A percentile compares a stretch with the other conserved stretches of the same genome.
phyloP scores from a whole-genome alignment of 2,329 filamentous ascomycete genomes.

The Metarhizium humberi region DNA sequence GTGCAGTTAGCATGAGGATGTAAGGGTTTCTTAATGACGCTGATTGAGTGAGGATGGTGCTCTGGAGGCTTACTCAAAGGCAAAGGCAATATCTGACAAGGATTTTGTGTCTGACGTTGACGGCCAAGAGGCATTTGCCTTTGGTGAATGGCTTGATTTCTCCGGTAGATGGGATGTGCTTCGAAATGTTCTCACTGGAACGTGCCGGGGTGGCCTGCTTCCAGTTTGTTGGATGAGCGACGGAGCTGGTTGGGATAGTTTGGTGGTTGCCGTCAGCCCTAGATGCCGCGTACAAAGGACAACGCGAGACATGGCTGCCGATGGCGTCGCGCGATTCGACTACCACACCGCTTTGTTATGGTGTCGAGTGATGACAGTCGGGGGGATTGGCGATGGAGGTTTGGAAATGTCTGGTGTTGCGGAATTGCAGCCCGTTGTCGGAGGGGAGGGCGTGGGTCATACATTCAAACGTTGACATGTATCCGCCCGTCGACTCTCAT shows the following conservation, averaged over 20 bases:
- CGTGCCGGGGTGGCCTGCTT: too few relatives aligned
- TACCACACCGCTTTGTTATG: not conserved
- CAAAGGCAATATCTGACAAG: constrained; percentile 25
- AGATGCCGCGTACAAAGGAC: not conserved
- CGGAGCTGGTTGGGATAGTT: not conserved
- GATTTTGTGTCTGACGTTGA: constrained; percentile 9
- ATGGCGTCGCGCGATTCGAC: not conserved
- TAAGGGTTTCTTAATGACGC: not conserved
- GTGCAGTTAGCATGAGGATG: not conserved
- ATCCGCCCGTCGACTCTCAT: too few relatives aligned
- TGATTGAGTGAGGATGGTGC: not conserved
- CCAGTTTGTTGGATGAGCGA: not conserved
- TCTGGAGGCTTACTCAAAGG: constrained; percentile 23
- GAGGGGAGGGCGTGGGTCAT: not conserved
- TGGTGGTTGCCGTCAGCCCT: not conserved
- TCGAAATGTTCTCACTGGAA: not conserved
- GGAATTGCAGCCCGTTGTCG: not conserved
- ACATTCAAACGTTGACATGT: not conserved
- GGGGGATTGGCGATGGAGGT: not conserved
- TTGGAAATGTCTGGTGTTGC: too few relatives aligned
- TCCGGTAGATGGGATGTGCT: not conserved
- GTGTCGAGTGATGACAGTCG: not conserved
- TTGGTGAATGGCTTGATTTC: not conserved
- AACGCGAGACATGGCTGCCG: constrained; percentile 2
- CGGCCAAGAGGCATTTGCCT: not conserved